These are phyloP conservation scores for Talaromyces adpressus DNA, from an alignment of 495 filamentous ascomycete species.

Conservation along the genomic window DNA sequence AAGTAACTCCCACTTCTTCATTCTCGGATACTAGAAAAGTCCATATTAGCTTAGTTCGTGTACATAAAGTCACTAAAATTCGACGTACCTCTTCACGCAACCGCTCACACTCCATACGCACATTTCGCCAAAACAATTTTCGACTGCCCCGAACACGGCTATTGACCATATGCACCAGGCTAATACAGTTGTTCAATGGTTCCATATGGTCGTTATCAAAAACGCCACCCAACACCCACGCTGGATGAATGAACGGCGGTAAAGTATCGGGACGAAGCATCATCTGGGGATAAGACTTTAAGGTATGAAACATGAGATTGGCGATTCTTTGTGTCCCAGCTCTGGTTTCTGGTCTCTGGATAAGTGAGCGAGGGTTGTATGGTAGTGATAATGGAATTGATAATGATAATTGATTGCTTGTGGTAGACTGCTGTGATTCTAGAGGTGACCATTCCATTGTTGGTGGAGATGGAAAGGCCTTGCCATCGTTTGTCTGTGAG, in stretches of 20 bases:
- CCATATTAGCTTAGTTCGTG: background rate
- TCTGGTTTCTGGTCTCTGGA: constrained; percentile 20
- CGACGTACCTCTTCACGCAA: constrained; percentile 28
- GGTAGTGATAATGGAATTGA: constrained; percentile 23
- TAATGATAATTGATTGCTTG: background rate
- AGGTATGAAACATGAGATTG: constrained; percentile 29
- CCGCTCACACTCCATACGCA: constrained; percentile 37
- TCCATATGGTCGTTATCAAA: constrained; percentile 24
- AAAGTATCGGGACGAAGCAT: constrained; percentile 29
- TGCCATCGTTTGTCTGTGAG: background rate
- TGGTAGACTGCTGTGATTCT: background rate
- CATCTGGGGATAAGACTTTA: constrained; percentile 38
- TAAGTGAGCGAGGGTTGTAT: constrained; percentile 21
- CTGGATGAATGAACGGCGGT: constrained; percentile 23
- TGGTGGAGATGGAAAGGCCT: background rate
- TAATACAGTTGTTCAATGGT: constrained; percentile 38
- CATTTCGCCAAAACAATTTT: constrained; percentile 39
- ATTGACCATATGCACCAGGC: constrained; percentile 33
- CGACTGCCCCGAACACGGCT: constrained; percentile 24
- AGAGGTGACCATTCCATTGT: background rate
- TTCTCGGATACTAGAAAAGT: constrained; percentile 18
- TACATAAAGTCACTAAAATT: constrained; percentile 7
- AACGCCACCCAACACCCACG: constrained; percentile 14
- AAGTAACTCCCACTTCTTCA: constrained; percentile 32
- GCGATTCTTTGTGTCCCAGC: constrained; percentile 25